Percentiles rank a stretch among this genome's conserved stretches.
Evolutionary conservation across 345 rosid genomes (phyloP).

Genomic region (Populus deltoides): DNA sequence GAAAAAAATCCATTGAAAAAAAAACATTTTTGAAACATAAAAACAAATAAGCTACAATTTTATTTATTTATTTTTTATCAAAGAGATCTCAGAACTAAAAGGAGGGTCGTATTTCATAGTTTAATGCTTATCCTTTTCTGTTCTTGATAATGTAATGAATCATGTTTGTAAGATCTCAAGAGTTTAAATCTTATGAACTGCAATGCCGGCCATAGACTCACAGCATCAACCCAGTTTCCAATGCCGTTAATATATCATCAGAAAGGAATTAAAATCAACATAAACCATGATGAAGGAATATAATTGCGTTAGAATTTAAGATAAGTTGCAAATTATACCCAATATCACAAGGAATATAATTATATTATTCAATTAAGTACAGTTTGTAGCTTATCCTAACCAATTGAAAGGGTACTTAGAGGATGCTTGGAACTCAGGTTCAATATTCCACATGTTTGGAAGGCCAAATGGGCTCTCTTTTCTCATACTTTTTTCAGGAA

Average conservation of each 20-base stretch:
- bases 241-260: too few species aligned
- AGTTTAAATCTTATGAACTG: too few species aligned
- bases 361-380: not conserved
- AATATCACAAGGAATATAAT: not conserved
- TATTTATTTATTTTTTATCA: too few species aligned
- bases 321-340: not conserved
- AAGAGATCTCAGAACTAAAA: too few species aligned
- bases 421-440: not conserved
- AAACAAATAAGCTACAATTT: too few species aligned
- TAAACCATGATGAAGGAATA: not conserved
- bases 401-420: not conserved
- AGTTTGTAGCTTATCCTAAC: not conserved
- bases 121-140: too few species aligned
- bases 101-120: too few species aligned
- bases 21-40: too few species aligned
- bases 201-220: not conserved
- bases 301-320: not conserved
- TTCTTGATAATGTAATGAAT: too few species aligned
- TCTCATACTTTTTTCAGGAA: not conserved
- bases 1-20: too few species aligned
- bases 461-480: not conserved
- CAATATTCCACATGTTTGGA: not conserved
- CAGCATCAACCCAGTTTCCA: not conserved
- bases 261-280: not conserved
- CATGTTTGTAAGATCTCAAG: too few species aligned